phyloP scores from a whole-genome alignment of 1,284 basidiomycete species.

The Neonothopanus nambi region DNA sequence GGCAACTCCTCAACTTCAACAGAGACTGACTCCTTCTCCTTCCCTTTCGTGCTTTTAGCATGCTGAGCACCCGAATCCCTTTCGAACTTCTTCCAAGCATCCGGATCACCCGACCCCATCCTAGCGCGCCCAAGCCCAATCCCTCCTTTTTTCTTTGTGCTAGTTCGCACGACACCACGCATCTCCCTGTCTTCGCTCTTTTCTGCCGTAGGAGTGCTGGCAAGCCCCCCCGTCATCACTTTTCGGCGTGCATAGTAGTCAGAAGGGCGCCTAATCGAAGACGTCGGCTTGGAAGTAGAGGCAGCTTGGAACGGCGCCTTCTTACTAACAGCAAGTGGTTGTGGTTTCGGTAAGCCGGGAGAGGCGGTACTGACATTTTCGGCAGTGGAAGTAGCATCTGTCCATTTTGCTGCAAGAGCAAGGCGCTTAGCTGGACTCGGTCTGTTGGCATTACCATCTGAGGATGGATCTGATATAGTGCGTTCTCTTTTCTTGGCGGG shows the following conservation, averaged over 20 bases:
- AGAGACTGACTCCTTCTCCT: conserved; percentile 15
- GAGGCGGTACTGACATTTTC: conserved; percentile 18
- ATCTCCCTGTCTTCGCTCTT: conserved; percentile 12
- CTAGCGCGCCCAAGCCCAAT: conserved; percentile 39
- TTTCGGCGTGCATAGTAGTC: conserved; percentile 71
- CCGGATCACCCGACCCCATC: conserved; percentile 34
- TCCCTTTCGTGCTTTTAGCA: conserved; percentile 4
- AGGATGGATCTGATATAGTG: conserved; percentile 24
- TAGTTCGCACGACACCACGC: conserved; percentile 19
- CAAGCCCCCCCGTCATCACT: conserved; percentile 48
- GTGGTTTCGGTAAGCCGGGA: conserved; percentile 31
- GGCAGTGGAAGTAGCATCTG: conserved; percentile 25
- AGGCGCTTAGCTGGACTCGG: conserved; percentile 53
- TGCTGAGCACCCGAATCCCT: conserved; percentile 22
- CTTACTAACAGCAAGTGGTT: conserved; percentile 46
- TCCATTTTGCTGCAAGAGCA: conserved; percentile 38
- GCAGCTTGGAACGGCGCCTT: conserved; percentile 38
- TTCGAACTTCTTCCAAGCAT: conserved; percentile 37
- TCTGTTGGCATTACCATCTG: conserved; percentile 26
- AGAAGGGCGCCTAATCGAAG: conserved; percentile 58
- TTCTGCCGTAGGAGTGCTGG: conserved; percentile 15
- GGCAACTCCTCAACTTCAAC: background rate
- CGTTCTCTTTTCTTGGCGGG: conserved; percentile 35
- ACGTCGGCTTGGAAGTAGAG: conserved; percentile 18
- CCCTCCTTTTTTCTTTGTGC: conserved; percentile 36